These are phyloP conservation scores for Lentithecium fluviatile DNA, from an alignment of 495 filamentous ascomycete genomes.

Conservation along the genomic window DNA sequence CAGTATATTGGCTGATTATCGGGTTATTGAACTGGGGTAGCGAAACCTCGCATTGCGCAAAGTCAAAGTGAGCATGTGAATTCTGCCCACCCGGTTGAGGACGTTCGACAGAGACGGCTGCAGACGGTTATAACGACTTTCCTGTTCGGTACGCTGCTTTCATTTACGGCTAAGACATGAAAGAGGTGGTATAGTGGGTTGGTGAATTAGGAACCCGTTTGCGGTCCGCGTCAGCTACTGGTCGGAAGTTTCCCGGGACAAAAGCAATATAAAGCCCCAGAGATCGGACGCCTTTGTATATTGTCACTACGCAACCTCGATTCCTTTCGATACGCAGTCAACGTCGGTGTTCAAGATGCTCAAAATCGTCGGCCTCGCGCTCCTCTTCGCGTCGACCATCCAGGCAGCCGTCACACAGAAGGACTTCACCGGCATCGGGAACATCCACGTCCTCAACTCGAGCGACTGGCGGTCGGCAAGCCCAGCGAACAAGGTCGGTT, in stretches of 20 bases:
- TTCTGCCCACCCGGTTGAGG: not conserved
- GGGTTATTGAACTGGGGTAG: too few species aligned
- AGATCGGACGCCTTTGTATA: not conserved
- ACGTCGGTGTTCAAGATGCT: slow-evolving; percentile 4
- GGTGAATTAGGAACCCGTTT: too few species aligned
- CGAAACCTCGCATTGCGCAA: not conserved
- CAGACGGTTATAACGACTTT: not conserved
- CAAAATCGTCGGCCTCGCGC: not conserved
- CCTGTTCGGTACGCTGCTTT: not conserved
- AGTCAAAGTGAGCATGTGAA: not conserved
- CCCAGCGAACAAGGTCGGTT: slow-evolving; percentile 20
- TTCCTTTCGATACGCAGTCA: not conserved
- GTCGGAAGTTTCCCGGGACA: too few species aligned
- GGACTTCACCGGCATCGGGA: slow-evolving; percentile 21
- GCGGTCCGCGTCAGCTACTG: too few species aligned
- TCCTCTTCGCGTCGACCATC: slow-evolving; percentile 4
- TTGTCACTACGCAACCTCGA: not conserved
- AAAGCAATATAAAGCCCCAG: not conserved
- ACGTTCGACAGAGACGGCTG: not conserved
- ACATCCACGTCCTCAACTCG: slow-evolving; percentile 26
- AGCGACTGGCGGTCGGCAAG: slow-evolving; percentile 18
- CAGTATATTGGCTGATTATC: not conserved
- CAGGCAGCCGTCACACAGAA: slow-evolving; percentile 3
- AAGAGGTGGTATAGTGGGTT: too few species aligned
- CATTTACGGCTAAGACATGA: too few species aligned